Base-by-base conservation (phyloP, 1,284 basidiomycete species). In the Cryptococcus sp. region DNA sequence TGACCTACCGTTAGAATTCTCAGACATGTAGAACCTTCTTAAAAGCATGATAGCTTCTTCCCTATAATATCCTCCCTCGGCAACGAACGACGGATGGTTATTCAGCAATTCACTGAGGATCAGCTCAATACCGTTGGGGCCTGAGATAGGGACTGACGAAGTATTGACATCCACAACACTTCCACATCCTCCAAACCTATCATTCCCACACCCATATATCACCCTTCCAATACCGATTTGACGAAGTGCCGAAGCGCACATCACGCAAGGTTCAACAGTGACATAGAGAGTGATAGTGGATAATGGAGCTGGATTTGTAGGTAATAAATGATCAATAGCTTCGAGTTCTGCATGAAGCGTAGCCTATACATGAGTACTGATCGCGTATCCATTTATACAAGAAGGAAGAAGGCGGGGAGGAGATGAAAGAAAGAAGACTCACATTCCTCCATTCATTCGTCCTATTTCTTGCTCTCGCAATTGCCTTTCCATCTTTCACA, bases 251-350 rank as follows among this genome's bases (percentile, higher is more conserved):
- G 89, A 90, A 4, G 93, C 91, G 65, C 96, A 99, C 96, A 99
- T 98, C 70, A 98, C 91, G 76, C 96, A 99, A 0, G 96, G 96
- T 77, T 99, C 96, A 52, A 99, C 94, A 0, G 96, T 98, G 53
- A 98, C 96, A 73, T 98, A 99, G 15, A 98, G 84, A 2, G 86
- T 90, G 30, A 91, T 94, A 11, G 83, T 80, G 1, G 82, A 81
- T 44, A 98, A 83, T 3, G 90, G 88, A 76, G 50, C 71, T 47
- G 65, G 80, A 73, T 73, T 64, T 66, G 86, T 80, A 0, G 86
- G 81, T 11, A 98, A 80, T 59, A 99, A 92, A 64, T 83, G 81
- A 72, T 96, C 92, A 64, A 98, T 94, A 0, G 96, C 95, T 76
- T 98, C 96, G 15, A 98, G 85, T 76, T 99, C 96, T 44, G 96